These are phyloP conservation scores for Mortierella hygrophila DNA, from an alignment of 192 early-diverging fungal genomes.

Conservation along the genomic window DNA sequence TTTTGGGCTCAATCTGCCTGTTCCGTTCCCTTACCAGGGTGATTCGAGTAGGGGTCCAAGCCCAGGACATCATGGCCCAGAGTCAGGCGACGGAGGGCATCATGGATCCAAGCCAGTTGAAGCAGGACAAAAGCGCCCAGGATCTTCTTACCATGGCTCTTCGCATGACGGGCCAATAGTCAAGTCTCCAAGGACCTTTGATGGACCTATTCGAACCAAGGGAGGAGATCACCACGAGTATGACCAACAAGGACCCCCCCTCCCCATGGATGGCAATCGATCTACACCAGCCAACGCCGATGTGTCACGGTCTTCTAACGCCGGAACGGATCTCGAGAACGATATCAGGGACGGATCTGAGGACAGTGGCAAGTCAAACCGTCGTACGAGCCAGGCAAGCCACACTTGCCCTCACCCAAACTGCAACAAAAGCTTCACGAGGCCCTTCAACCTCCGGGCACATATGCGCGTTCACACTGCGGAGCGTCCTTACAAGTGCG, in stretches of 20 bases:
- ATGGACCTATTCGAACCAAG: background rate
- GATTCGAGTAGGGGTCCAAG: conserved; percentile 17
- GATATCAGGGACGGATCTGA: background rate
- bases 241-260: conserved; percentile 42
- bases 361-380: conserved; percentile 17
- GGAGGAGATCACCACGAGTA: conserved; percentile 36
- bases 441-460: conserved; percentile 78
- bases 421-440: conserved; percentile 70
- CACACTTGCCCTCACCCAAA: conserved; percentile 52
- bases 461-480: conserved; percentile 76
- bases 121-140: conserved; percentile 37
- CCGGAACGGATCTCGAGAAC: background rate
- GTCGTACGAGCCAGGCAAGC: conserved; percentile 27
- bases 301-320: background rate
- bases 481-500: conserved; percentile 74
- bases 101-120: conserved; percentile 18
- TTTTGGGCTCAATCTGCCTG: conserved; percentile 47
- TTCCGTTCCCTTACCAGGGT: conserved; percentile 26
- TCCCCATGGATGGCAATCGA: conserved; percentile 29
- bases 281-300: background rate
- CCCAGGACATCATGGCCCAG: background rate
- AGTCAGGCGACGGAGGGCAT: background rate
- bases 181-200: conserved; percentile 40
- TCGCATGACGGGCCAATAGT: conserved; percentile 29
- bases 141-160: conserved; percentile 35